Evolutionary conservation across 306 rosid species (phyloP), one percentile per base, ranked within the genome.

Genomic region (Argentina anserina): DNA sequence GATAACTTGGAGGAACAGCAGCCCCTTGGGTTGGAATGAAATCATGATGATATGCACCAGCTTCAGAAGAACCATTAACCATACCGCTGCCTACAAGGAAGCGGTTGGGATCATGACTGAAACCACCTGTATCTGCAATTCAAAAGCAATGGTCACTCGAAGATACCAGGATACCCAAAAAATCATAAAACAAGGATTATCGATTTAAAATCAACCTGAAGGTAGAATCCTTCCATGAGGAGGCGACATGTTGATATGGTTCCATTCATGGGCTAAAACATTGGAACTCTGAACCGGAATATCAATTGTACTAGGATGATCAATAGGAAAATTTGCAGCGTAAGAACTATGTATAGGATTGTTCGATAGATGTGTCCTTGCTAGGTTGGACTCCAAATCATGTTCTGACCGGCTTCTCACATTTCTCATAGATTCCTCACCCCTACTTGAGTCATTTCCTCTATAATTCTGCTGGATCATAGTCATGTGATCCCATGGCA

Each of bases 371-470:
- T 89, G 91, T 37, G 87, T 81, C 83, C 92, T 83, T 49, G 88
- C 75, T 14, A 78, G 81, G 78, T 86, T 83, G 74, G 93, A 79
- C 75, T 89, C 97, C 86, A 89, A 69, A 83, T 89, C 91, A 76
- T 86, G 83, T 37, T 86, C 79, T 75, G 93, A 66, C 39, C 97
- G 91, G 56, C 97, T 89, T 78, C 96, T 89, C 69, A 92, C 97
- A 74, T 92, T 92, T 87, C 96, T 79, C 80, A 80, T 61, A 72
- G 93, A 80, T 73, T 81, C 86, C 81, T 89, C 96, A 59, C 86
- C 87, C 89, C 90, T 78, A 61, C 90, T 83, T 43, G 96, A 81
- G 76, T 88, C 85, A 67, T 72, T 74, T 59, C 96, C 91, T 83
- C 96, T 87, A 73, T 84, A 73, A 80, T 78, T 13, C 61, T 96